phyloP scores from a whole-genome alignment of 495 filamentous ascomycete species.

The Halenospora varia region DNA sequence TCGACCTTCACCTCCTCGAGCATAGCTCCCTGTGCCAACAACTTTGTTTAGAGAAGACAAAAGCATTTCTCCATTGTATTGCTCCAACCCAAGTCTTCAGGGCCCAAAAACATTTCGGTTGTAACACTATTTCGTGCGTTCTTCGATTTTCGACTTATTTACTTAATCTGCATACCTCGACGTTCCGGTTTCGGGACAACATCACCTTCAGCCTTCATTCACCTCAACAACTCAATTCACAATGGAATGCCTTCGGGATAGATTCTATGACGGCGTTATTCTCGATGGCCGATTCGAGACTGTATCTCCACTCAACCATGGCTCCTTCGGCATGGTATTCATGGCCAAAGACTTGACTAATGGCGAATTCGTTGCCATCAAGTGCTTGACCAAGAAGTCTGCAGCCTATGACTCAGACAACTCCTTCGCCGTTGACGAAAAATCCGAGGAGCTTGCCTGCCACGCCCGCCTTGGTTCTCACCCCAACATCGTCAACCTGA shows the following conservation, averaged over 20 bases:
- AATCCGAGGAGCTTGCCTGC: conserved; percentile 81
- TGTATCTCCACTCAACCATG: conserved; percentile 92
- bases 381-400: conserved; percentile 81
- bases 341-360: conserved; percentile 76
- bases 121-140: conserved; percentile 18
- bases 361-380: conserved; percentile 81
- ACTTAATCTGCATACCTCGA: conserved; percentile 3
- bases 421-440: conserved; percentile 66
- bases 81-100: conserved; percentile 30
- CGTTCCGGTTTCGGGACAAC: not conserved
- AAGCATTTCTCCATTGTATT: conserved; percentile 26
- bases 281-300: conserved; percentile 86
- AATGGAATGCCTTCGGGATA: conserved; percentile 79
- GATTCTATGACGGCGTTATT: conserved; percentile 67
- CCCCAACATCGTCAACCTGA: conserved; percentile 88
- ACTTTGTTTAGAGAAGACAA: conserved; percentile 28
- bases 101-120: conserved; percentile 23
- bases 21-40: conserved; percentile 26
- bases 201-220: not conserved
- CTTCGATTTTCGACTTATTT: conserved; percentile 14
- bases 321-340: conserved; percentile 98
- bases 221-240: conserved; percentile 39
- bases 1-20: conserved; percentile 7
- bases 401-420: conserved; percentile 45
- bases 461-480: conserved; percentile 76